Percentiles rank a stretch among this genome's conserved stretches.
Evolutionary conservation across 2,329 filamentous ascomycete species (phyloP).

Genomic region (Sphaerulina populicola): DNA sequence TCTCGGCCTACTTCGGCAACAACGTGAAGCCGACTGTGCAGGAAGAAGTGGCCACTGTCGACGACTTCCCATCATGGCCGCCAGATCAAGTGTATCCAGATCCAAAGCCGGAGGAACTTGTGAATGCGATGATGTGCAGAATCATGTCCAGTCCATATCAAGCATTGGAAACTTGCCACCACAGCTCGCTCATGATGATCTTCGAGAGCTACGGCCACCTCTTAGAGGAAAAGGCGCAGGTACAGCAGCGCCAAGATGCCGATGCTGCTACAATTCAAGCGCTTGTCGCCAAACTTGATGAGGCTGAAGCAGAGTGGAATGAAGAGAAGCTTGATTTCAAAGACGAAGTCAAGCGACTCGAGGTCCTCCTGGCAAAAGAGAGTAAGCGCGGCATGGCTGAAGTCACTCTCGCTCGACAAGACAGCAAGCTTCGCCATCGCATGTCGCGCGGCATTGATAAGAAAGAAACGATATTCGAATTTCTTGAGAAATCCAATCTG

Average conservation of each 20-base stretch:
- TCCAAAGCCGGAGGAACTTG: slow-evolving; percentile 25
- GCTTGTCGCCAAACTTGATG: slow-evolving; percentile 22
- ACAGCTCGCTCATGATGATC: slow-evolving; percentile 36
- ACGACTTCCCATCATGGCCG: slow-evolving; percentile 25
- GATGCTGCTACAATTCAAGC: slow-evolving; percentile 21
- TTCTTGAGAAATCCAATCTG: slow-evolving; percentile 26
- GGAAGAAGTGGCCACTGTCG: slow-evolving; percentile 8
- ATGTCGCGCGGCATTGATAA: slow-evolving; percentile 15
- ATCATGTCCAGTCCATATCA: slow-evolving; percentile 28
- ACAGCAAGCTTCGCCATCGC: slow-evolving; percentile 32
- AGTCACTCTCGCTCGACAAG: slow-evolving; percentile 37
- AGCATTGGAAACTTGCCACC: slow-evolving; percentile 29
- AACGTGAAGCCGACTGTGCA: slow-evolving; percentile 10
- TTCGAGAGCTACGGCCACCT: slow-evolving; percentile 37
- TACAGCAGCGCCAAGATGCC: slow-evolving; percentile 27
- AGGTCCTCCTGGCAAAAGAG: slow-evolving; percentile 37
- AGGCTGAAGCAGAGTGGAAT: slow-evolving; percentile 30
- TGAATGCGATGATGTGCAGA: slow-evolving; percentile 29
- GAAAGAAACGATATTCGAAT: slow-evolving; percentile 31
- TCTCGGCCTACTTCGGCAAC: slow-evolving; percentile 34
- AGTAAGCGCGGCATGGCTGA: slow-evolving; percentile 36
- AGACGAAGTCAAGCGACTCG: slow-evolving; percentile 39
- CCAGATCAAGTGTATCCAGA: slow-evolving; percentile 24
- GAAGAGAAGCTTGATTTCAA: slow-evolving; percentile 33
- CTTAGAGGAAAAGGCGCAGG: slow-evolving; percentile 30